Evolutionary conservation across 345 rosid genomes (phyloP).

Genomic region (Aurinia saxatilis): DNA sequence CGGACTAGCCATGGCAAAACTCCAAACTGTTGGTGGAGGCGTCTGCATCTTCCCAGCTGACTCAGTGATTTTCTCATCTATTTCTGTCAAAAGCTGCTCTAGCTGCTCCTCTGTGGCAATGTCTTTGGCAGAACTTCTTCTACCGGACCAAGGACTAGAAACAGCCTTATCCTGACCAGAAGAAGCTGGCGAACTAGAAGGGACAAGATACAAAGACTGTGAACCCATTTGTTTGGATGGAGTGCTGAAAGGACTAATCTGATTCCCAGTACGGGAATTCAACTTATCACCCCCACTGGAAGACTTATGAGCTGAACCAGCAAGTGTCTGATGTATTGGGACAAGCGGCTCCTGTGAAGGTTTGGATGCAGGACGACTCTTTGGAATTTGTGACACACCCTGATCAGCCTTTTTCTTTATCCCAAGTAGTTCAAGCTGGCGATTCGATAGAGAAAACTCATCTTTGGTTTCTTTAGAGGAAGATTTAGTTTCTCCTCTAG

Average conservation of each 20-base stretch:
- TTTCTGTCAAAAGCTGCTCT: conserved; percentile 72
- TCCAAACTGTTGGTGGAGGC: conserved; percentile 66
- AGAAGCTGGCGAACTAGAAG: conserved; percentile 49
- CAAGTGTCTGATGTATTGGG: conserved; percentile 66
- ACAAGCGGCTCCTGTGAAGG: conserved; percentile 58
- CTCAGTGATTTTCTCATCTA: conserved; percentile 66
- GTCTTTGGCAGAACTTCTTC: conserved; percentile 50
- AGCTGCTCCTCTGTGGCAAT: conserved; percentile 84
- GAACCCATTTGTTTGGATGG: conserved; percentile 58
- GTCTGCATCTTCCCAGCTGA: conserved; percentile 71
- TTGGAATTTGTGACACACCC: conserved; percentile 36
- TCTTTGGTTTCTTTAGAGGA: conserved; percentile 41
- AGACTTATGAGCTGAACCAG: conserved; percentile 49
- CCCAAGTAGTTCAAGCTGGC: conserved; percentile 71
- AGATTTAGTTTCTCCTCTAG: conserved; percentile 26
- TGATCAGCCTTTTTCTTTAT: conserved; percentile 55
- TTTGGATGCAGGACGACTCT: conserved; percentile 62
- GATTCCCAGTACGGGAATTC: conserved; percentile 40
- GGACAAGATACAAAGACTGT: conserved; percentile 66
- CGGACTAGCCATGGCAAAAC: conserved; percentile 68
- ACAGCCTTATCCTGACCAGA: conserved; percentile 52
- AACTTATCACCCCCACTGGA: conserved; percentile 43
- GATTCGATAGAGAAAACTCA: conserved; percentile 49
- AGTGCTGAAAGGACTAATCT: conserved; percentile 39
- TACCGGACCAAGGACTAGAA: conserved; percentile 80